Base-by-base conservation (phyloP, 805 yeast genomes). In the Ogataea thermomethanolica region DNA sequence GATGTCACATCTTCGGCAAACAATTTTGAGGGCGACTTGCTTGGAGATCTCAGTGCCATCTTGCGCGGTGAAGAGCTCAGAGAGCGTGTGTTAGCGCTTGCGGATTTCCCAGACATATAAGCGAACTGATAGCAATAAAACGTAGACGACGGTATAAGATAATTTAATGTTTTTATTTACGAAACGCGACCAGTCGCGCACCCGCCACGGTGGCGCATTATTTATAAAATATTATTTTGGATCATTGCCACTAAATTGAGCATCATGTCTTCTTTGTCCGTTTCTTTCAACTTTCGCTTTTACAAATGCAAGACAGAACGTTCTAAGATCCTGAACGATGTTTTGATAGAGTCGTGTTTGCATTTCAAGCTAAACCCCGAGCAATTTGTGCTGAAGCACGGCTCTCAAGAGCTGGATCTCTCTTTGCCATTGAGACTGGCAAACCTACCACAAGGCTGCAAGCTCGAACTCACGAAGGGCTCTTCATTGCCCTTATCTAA, bases 371-470 rank as follows among this genome's bases (percentile, higher is more conserved):
- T 73, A 26, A 39, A 58, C 20, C 13, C 51, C 7, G 26, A 36
- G 17, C 21, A 25, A 0, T 40, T 38, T 33, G 35, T 42, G 15
- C 42, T 51, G 17, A 46, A 38, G 21, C 67, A 69, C 40, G 64
- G 65, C 5, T 59, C 53, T 25, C 54, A 53, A 1, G 49, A 51
- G 6, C 37, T 73, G 14, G 65, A 71, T 5, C 46, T 63, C 11
- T 62, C 68, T 25, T 43, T 73, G 25, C 78, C 79, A 1, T 53
- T 69, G 44, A 59, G 78, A 42, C 50, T 73, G 12, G 49, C 68
- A 11, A 67, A 68, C 37, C 46, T 74, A 13, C 72, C 77, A 2
- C 55, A 64, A 5, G 78, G 78, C 9, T 68, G 65, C 12, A 73
- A 69, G 32, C 40, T 74, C 25, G 55, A 56, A 7, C 45, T 72